Base-by-base conservation (phyloP, 768 basidiomycete genomes). In the Rubroboletus satanas region DNA sequence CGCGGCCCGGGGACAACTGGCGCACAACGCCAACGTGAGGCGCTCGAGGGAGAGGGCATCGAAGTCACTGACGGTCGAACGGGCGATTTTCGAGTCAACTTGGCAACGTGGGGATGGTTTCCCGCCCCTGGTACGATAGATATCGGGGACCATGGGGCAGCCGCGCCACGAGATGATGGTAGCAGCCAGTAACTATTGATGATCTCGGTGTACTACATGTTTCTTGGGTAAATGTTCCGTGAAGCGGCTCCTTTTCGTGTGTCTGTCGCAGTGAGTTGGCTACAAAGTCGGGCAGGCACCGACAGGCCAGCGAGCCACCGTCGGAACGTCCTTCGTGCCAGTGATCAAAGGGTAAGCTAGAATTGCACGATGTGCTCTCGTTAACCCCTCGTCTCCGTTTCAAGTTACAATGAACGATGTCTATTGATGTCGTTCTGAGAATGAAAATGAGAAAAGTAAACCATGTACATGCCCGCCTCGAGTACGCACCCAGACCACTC, bases 1-100 rank as follows among this genome's bases (percentile, higher is more conserved):
- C 79, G 93, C 42, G 92, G 89, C 0, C 90, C 93, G 4, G 88
- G 85, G 4, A 93, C 93, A 4, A 74, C 80, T 38, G 92, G 91
- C 2, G 92, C 92, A 0, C 80, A 79, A 43, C 74, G 83, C 1
- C 93, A 97, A 66, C 75, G 83, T 17, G 83, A 87, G n/a, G 84
- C 79, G 3, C 78, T 97, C 14, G 82, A 85, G 54, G 84, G 82
- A 0, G 93, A 95, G 68, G 91, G 89, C 4, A 80, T 95, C n/a
- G 83, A 89, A 48, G 91, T 95, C 18, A 76, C 65, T 3, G 73
- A 70, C 3, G 78, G 82, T 18, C 75, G 79, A 59, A 78, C 75
- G 11, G 87, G 81, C 29, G 84, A 80, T 45, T 69, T 81, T 63
- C 78, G 79, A 45, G 79, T 93, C 5, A 76, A 86, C 68, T 67